Conservation (phyloP, 441 rosid species). For the Theobroma grandiflorum region DNA sequence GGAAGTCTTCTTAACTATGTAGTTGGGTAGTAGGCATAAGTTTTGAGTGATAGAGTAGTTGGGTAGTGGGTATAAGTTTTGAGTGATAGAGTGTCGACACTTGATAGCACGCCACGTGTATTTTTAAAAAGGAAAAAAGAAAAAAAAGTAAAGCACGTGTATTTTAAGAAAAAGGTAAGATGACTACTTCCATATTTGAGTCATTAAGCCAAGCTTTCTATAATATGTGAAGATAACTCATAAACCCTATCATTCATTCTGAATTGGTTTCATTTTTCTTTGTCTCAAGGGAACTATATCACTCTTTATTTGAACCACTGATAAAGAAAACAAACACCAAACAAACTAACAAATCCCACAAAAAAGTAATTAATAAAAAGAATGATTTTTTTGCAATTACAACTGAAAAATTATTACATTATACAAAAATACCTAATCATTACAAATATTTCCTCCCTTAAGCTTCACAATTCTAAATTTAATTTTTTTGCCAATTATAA, state of each 20-base stretch:
- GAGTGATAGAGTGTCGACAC: no score
- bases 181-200: no score
- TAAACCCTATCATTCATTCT: slow-evolving; percentile 39
- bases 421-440: background rate
- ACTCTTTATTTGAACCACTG: background rate
- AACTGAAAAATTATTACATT: background rate
- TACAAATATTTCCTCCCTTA: background rate
- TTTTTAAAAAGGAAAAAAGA: no score
- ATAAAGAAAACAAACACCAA: background rate
- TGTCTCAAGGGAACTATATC: slow-evolving; percentile 20
- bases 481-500: background rate
- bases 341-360: background rate
- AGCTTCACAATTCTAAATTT: background rate
- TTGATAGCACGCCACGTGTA: no score
- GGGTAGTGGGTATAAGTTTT: no score
- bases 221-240: no score
- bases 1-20: no score
- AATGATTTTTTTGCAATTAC: background rate
- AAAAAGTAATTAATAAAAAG: background rate
- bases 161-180: no score
- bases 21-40: no score
- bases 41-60: no score
- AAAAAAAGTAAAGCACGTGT: no score
- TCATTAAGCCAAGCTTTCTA: no score
- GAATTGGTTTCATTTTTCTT: background rate